A percentile compares a stretch with the other conserved stretches of the same genome.
Evolutionary conservation across 345 rosid species (phyloP).

Genomic region (Lumnitzera littorea): DNA sequence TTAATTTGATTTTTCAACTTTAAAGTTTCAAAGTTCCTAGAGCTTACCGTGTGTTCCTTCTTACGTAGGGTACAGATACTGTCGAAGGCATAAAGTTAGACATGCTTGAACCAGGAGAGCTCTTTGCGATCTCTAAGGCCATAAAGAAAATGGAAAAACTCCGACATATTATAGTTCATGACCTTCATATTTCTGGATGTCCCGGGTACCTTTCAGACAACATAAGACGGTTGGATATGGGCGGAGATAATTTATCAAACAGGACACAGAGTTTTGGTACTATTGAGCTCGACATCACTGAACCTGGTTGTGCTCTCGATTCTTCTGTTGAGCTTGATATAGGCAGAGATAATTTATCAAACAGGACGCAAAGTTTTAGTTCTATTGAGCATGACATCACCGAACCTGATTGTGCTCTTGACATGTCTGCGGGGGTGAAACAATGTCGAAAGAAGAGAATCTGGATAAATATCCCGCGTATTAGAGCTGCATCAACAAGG

Average conservation of each 20-base stretch:
- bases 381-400: not conserved
- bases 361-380: not conserved
- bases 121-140: conserved; percentile 5
- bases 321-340: no score
- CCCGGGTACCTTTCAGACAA: conserved; percentile 8
- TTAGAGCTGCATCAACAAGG: no score
- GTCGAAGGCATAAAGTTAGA: conserved; percentile 18
- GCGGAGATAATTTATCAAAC: not conserved
- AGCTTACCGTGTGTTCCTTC: not conserved
- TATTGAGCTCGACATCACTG: not conserved
- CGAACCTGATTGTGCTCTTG: not conserved
- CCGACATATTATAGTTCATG: conserved; percentile 14
- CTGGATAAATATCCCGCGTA: no score
- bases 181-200: conserved; percentile 12
- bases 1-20: not conserved
- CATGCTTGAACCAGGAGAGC: not conserved
- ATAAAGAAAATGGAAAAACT: conserved; percentile 17
- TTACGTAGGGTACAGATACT: conserved; percentile 14
- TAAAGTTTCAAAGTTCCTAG: not conserved
- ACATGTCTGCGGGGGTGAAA: no score
- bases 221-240: conserved; percentile 2
- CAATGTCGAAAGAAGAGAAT: no score
- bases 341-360: not conserved
- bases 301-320: not conserved
- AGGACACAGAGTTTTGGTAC: not conserved